phyloP scores from a whole-genome alignment of 371 early-diverging fungal species.

The Mortierella sp. region DNA sequence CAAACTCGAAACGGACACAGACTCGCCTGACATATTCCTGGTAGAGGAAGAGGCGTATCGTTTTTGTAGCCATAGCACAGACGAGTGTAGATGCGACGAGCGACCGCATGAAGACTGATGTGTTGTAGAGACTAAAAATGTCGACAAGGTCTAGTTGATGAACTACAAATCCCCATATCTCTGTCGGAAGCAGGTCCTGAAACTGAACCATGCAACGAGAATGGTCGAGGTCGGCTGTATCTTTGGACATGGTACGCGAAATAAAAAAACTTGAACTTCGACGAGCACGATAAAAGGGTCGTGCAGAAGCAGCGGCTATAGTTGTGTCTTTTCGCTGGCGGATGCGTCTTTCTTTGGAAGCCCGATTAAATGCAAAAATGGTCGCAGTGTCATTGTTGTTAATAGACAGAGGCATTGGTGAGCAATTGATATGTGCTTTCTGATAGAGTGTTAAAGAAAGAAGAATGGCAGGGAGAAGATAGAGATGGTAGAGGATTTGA shows the following conservation, averaged over 20 bases:
- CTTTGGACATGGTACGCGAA: not conserved
- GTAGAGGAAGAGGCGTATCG: conserved; percentile 32
- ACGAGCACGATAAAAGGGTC: not conserved
- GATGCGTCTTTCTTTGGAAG: not conserved
- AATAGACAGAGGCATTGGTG: not conserved
- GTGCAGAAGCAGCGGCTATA: not conserved
- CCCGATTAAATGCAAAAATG: not conserved
- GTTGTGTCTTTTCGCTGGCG: not conserved
- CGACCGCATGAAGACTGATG: conserved; percentile 34
- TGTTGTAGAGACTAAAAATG: conserved; percentile 44
- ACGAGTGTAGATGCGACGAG: conserved; percentile 24
- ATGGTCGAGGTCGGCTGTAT: not conserved
- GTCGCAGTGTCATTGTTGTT: not conserved
- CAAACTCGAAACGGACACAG: conserved; percentile 38
- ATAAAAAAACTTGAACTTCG: not conserved
- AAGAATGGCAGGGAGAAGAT: not conserved
- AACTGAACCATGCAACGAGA: not conserved
- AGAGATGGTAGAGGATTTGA: not conserved
- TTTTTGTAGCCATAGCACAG: conserved; percentile 27
- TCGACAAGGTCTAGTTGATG: conserved; percentile 14
- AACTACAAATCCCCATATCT: conserved; percentile 31
- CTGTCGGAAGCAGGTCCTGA: conserved; percentile 29
- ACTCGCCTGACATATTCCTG: conserved; percentile 49
- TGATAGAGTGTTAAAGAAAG: not conserved
- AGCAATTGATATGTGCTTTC: not conserved